A percentile compares a stretch with the other conserved stretches of the same genome.
These are phyloP conservation scores for Withania somnifera DNA, from an alignment of 305 asterid genomes.

Conservation along the genomic window DNA sequence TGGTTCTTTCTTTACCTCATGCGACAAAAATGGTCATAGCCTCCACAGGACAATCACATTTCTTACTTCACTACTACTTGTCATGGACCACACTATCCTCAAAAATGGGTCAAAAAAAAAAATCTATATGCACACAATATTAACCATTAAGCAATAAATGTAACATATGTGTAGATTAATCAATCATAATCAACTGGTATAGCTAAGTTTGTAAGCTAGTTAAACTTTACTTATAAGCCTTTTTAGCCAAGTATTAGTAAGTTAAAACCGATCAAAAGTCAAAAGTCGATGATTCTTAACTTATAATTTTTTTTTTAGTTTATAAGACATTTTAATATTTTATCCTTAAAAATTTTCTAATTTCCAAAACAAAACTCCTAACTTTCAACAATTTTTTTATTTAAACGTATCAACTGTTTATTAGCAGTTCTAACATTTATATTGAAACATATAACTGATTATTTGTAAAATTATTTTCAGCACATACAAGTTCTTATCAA, in stretches of 20 bases:
- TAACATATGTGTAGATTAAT: not conserved
- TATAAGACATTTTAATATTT: not conserved
- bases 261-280: not conserved
- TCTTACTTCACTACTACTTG: not conserved
- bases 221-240: not conserved
- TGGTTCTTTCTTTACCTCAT: not conserved
- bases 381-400: not conserved
- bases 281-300: not conserved
- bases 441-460: not conserved
- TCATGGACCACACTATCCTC: not conserved
- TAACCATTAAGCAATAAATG: not conserved
- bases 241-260: not conserved
- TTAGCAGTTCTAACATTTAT: not conserved
- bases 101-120: not conserved
- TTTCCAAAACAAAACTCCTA: no score
- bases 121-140: not conserved
- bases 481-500: not conserved
- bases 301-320: no score
- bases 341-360: no score
- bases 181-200: not conserved
- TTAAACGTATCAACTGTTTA: not conserved
- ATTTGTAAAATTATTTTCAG: not conserved
- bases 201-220: not conserved
- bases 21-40: slow-evolving; percentile 15
- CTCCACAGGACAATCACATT: not conserved